Base-by-base conservation (phyloP, 1,284 basidiomycete species). In the Pyrrhoderma lamaoense region DNA sequence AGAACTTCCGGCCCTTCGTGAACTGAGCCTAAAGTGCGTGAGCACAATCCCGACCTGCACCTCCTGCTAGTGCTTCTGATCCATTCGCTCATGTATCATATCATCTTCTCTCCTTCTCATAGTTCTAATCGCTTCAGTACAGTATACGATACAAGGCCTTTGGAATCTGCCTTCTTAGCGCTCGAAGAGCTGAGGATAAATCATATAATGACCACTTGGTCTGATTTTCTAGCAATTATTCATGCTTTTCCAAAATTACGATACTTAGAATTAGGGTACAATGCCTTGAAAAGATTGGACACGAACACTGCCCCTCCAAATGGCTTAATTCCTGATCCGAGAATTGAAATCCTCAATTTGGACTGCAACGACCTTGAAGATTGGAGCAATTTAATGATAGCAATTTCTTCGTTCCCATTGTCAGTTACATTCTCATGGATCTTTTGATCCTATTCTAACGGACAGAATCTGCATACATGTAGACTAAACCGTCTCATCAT, bases 111-210 rank as follows among this genome's bases (percentile, higher is more conserved):
- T n/a, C 11, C 54, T 65, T 61, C 54, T 58, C 53, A 39, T 65
- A 90, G 80, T 68, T 79, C 73, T 42, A 86, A 79, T 61, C 79
- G 83, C 47, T 67, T 85, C 54, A 61, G 62, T 37, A 67, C 67
- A 9, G 64, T 70, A 8, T 53, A 49, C 5, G 58, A 65, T 44
- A 42, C 60, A 39, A 56, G 35, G 22, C 38, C 61, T 45, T 65
- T 74, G 51, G 45, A 55, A 9, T 52, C 63, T 1, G 76, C 81
- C 0, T 89, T 92, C 63, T 54, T 61, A 1, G 64, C 64, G 9
- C 62, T 95, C 40, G 70, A 68, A 16, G 84, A 89, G 58, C 68
- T 96, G 38, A 79, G 86, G 49, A 67, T 96, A n/a, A 94, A 89
- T 60, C 74, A 71, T 42, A 88, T 86, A 0, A 66, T 82, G 21